Percentiles rank a stretch among this genome's conserved stretches.
Conservation (phyloP, 2,329 filamentous ascomycete species). For the Akanthomyces dipterigenus region DNA sequence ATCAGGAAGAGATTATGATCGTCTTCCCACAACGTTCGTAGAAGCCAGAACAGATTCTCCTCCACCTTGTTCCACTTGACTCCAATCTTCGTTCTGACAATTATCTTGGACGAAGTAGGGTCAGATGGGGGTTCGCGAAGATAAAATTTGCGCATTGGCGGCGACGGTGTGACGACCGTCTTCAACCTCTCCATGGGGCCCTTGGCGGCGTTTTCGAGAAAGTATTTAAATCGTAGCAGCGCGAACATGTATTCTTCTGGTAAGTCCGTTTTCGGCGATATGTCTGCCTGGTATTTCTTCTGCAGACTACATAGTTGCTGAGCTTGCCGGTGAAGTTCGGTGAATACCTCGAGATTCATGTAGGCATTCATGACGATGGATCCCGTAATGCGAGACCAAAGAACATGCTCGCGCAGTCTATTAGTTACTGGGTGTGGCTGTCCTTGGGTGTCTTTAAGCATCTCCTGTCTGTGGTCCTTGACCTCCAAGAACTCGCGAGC, state of each 20-base stretch:
- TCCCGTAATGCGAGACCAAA: constrained; percentile 35
- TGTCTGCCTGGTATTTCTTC: constrained; percentile 23
- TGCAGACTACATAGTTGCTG: constrained; percentile 23
- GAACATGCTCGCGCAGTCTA: constrained; percentile 14
- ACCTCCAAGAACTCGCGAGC: constrained; percentile 33
- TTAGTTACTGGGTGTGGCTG: constrained; percentile 21
- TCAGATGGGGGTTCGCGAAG: constrained; percentile 21
- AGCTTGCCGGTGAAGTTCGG: constrained; percentile 29
- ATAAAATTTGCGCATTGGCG: constrained; percentile 31
- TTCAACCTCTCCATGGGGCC: constrained; percentile 22
- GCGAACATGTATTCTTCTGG: constrained; percentile 26
- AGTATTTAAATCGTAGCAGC: constrained; percentile 33
- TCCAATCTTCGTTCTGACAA: constrained; percentile 13
- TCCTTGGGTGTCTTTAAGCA: constrained; percentile 33
- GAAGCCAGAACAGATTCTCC: constrained; percentile 28
- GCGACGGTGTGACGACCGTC: constrained; percentile 28
- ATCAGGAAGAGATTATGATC: constrained; percentile 23
- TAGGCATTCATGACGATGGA: constrained; percentile 27
- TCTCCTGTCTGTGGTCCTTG: constrained; percentile 40
- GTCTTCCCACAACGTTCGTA: constrained; percentile 32
- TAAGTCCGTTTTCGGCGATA: constrained; percentile 26
- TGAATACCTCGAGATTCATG: constrained; percentile 30
- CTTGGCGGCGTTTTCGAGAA: constrained; percentile 27
- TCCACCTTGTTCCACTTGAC: constrained; percentile 18
- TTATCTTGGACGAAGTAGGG: constrained; percentile 18